These are phyloP conservation scores for Periglandula ipomoeae DNA, from an alignment of 2,329 filamentous ascomycete species.

Conservation along the genomic window DNA sequence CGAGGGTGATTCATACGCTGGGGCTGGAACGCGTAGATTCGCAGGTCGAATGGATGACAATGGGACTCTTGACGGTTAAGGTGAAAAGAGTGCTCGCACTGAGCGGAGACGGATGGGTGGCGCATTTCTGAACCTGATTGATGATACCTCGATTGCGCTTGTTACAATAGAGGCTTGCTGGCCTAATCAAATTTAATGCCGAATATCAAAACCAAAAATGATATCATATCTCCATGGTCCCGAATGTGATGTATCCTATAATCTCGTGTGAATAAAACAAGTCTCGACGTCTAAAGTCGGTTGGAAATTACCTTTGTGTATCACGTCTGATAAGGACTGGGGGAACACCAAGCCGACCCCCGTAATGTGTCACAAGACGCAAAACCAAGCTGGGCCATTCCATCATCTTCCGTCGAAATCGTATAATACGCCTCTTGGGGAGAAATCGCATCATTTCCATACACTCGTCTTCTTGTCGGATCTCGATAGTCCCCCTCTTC, in stretches of 20 bases:
- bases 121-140: constrained; percentile 15
- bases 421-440: not conserved
- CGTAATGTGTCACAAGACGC: not conserved
- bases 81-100: not conserved
- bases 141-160: constrained; percentile 22
- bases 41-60: constrained; percentile 3
- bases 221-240: not conserved
- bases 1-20: not conserved
- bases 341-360: not conserved
- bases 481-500: constrained; percentile 15
- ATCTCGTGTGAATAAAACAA: not conserved
- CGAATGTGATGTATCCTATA: not conserved
- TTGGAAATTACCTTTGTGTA: not conserved
- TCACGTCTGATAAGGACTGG: not conserved
- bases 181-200: constrained; percentile 12
- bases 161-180: constrained; percentile 10
- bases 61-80: not conserved
- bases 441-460: constrained; percentile 17
- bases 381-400: not conserved
- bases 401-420: not conserved
- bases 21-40: not conserved
- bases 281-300: not conserved
- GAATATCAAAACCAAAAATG: not conserved
- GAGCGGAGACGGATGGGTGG: constrained; percentile 8
- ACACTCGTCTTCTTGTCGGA: constrained; percentile 25